Evolutionary conservation across 2,329 filamentous ascomycete genomes (phyloP).

Genomic region (Colletotrichum spinosum): DNA sequence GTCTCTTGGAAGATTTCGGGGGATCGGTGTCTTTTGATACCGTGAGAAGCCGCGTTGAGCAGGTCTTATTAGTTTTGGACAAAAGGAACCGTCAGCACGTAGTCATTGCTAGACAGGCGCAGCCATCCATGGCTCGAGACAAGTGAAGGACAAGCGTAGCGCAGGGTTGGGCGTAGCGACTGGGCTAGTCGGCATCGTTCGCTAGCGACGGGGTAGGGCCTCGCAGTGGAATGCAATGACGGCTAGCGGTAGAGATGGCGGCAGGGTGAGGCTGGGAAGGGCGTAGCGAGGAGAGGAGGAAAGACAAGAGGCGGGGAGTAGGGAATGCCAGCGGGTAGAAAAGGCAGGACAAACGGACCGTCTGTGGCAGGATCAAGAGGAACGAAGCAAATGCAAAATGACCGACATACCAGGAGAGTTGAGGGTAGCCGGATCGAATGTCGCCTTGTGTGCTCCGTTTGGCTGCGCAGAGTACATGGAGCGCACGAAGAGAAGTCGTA

Average conservation of each 20-base stretch:
- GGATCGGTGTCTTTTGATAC: constrained; percentile 84
- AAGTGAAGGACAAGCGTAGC: constrained; percentile 6
- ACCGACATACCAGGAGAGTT: constrained; percentile 77
- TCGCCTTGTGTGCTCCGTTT: constrained; percentile 85
- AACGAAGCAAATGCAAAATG: constrained; percentile 36
- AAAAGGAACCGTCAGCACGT: constrained; percentile 44
- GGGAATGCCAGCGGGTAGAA: not conserved
- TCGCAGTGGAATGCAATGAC: constrained; percentile 36
- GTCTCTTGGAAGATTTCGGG: constrained; percentile 73
- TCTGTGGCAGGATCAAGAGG: constrained; percentile 36
- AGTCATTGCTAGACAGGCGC: constrained; percentile 28
- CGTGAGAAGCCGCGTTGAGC: constrained; percentile 69
- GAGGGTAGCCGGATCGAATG: constrained; percentile 90
- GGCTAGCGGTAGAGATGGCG: constrained; percentile 20
- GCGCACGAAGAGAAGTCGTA: constrained; percentile 45
- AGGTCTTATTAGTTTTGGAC: constrained; percentile 54
- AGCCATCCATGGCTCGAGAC: constrained; percentile 25
- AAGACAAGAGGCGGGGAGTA: constrained; percentile 16
- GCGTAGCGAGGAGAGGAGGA: constrained; percentile 21
- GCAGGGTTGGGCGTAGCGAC: constrained; percentile 6
- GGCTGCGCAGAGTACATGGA: constrained; percentile 71
- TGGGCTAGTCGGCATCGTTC: constrained; percentile 14
- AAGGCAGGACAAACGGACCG: too few species aligned
- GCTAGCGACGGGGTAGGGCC: constrained; percentile 22
- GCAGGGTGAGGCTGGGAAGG: constrained; percentile 33